A percentile compares a stretch with the other conserved stretches of the same genome.
These are phyloP conservation scores for Saccharomyces cerevisiae DNA, from an alignment of 805 yeast species.

Conservation along the genomic window DNA sequence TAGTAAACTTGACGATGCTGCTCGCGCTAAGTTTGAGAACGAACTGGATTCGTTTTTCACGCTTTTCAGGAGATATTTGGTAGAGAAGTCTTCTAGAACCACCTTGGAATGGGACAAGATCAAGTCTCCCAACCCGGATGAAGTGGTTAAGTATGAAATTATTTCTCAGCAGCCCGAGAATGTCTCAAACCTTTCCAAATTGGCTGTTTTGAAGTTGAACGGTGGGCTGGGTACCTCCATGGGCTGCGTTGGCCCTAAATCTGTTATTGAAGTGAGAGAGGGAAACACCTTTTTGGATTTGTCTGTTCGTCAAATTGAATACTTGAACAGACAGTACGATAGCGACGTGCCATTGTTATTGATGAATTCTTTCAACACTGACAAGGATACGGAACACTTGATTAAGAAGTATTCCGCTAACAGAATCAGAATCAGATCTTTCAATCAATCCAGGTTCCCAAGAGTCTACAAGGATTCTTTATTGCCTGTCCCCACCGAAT, in stretches of 20 bases:
- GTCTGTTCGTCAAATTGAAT: constrained; percentile 93
- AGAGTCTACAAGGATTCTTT: constrained; percentile 92
- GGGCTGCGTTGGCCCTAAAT: constrained; percentile 98
- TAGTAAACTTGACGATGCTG: constrained; percentile 42
- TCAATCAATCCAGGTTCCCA: constrained; percentile 97
- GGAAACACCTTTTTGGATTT: constrained; percentile 95
- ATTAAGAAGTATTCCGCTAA: constrained; percentile 96
- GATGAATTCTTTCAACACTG: constrained; percentile 98
- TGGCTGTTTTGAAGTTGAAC: constrained; percentile 91
- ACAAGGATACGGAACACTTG: constrained; percentile 80
- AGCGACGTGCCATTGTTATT: constrained; percentile 91
- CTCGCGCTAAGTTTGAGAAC: constrained; percentile 56
- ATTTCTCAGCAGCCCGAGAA: constrained; percentile 34
- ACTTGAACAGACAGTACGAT: constrained; percentile 80
- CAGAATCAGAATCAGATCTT: constrained; percentile 87
- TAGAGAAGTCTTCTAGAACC: constrained; percentile 80
- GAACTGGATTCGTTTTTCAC: constrained; percentile 87
- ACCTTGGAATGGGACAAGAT: constrained; percentile 87
- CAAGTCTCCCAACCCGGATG: constrained; percentile 80
- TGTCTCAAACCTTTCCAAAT: constrained; percentile 50
- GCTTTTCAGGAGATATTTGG: constrained; percentile 81
- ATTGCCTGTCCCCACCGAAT: constrained; percentile 81
- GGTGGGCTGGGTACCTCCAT: constrained; percentile 98
- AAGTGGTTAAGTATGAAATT: constrained; percentile 71
- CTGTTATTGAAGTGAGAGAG: constrained; percentile 93